Evolutionary conservation across 345 rosid species (phyloP).

Genomic region (Murraya paniculata): DNA sequence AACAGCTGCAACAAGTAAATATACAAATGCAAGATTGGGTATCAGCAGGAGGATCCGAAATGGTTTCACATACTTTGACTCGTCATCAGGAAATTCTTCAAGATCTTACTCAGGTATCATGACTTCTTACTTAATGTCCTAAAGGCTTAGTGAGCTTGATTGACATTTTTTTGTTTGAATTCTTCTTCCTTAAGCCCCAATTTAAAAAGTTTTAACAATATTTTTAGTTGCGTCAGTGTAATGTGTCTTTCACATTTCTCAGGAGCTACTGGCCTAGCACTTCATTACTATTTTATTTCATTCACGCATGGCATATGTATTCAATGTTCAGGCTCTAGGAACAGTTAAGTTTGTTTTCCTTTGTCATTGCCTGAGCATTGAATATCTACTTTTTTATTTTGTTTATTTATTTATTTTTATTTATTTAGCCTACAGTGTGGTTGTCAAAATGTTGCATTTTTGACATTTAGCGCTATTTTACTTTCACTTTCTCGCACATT

Average conservation of each 20-base stretch:
- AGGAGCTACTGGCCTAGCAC: neutral
- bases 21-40: constrained; percentile 97
- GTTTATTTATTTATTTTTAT: neutral
- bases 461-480: neutral
- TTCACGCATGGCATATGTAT: neutral
- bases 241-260: neutral
- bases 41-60: constrained; percentile 93
- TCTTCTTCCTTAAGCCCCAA: neutral
- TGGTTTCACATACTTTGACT: constrained; percentile 96
- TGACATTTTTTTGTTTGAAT: neutral
- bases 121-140: constrained; percentile 9
- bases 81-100: constrained; percentile 97
- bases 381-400: neutral
- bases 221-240: neutral
- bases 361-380: neutral
- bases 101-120: constrained; percentile 81
- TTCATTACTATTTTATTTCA: neutral
- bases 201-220: neutral
- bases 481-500: neutral
- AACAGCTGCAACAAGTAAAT: constrained; percentile 83
- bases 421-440: neutral
- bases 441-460: neutral
- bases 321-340: neutral
- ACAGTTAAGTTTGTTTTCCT: neutral
- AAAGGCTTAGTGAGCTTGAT: neutral